Evolutionary conservation across 306 rosid species (phyloP).

Genomic region (Urtica urens): DNA sequence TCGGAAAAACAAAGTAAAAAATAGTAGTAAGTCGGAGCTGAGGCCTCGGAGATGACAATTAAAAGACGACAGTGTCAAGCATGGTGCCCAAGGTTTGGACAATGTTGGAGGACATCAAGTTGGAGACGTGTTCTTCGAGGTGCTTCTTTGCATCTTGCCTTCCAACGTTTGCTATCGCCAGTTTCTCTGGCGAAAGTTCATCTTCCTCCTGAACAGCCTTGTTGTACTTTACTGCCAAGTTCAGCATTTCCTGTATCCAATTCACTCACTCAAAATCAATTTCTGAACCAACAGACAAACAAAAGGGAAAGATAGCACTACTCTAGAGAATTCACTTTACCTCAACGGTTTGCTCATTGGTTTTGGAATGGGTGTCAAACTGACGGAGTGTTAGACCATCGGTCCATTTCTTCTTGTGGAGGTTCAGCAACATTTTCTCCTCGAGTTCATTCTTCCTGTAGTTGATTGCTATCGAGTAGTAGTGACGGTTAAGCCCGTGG

Average conservation of each 20-base stretch:
- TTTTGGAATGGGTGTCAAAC: conserved; percentile 83
- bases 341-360: conserved; percentile 90
- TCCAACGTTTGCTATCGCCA: conserved; percentile 88
- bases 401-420: conserved; percentile 97
- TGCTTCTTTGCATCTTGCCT: conserved; percentile 97
- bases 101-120: conserved; percentile 89
- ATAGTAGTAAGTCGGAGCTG: not conserved
- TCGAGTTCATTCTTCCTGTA: conserved; percentile 92
- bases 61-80: conserved; percentile 90
- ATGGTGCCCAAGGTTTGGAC: conserved; percentile 87
- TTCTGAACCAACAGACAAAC: not conserved
- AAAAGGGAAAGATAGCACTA: not conserved
- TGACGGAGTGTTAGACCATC: conserved; percentile 72
- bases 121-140: conserved; percentile 87
- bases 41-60: conserved; percentile 9
- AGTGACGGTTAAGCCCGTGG: conserved; percentile 92
- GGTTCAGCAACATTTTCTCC: conserved; percentile 90
- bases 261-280: not conserved
- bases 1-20: too few species aligned
- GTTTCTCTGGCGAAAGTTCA: conserved; percentile 78
- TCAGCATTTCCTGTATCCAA: conserved; percentile 61
- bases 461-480: conserved; percentile 82
- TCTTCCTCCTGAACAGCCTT: conserved; percentile 97
- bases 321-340: conserved; percentile 14
- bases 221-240: conserved; percentile 65